Base-by-base conservation (phyloP, 352 stramenopile genomes). In the Pythium apleroticum region DNA sequence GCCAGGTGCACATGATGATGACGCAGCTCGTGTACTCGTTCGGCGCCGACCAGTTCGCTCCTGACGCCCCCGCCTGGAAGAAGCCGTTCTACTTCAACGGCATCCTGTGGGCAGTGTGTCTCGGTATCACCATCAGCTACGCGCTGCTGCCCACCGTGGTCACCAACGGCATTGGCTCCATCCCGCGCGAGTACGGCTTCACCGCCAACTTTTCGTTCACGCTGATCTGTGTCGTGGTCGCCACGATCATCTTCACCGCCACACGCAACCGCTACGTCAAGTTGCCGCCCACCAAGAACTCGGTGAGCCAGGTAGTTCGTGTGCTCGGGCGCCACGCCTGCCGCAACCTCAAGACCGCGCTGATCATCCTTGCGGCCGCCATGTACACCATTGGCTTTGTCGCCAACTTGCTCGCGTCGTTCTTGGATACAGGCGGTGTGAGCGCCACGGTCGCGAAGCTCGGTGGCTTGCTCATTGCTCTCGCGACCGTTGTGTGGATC, bases 41-140 rank as follows among this genome's bases (percentile, higher is more conserved):
- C 27, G 70, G 70, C 30, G 70, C 60, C 41, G 70, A 76, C 31
- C 70, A 76, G 58, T 76, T 72, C 49, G 35, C 74, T 14, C 62
- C 65, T 24, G 19, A 53, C 11, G 52, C 62, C 24, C 35, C 66
- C 3, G n/a, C 28, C 22, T 41, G 68, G 25, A 48, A 76, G 37
- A 70, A 73, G 49, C 15, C 27, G 24, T 55, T 58, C 6, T 87
- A 77, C 52, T 87, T 87, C 55, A 79, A 67, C 45, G 81, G 59
- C 43, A 84, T 86, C 61, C 85, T 86, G 62, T 80, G 63, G 63
- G 67, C 58, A 35, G 74, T 86, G 45, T 88, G 85, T 54, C 50
- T 86, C 43, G 80, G 80, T 33, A 67, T 75, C 8, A 50, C 72
- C 20, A 65, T 88, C 35, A 68, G 72, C 28, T 89, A 81, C 63